These are phyloP conservation scores for Sphaerulina musiva DNA, from an alignment of 2,329 filamentous ascomycete species.

Conservation along the genomic window DNA sequence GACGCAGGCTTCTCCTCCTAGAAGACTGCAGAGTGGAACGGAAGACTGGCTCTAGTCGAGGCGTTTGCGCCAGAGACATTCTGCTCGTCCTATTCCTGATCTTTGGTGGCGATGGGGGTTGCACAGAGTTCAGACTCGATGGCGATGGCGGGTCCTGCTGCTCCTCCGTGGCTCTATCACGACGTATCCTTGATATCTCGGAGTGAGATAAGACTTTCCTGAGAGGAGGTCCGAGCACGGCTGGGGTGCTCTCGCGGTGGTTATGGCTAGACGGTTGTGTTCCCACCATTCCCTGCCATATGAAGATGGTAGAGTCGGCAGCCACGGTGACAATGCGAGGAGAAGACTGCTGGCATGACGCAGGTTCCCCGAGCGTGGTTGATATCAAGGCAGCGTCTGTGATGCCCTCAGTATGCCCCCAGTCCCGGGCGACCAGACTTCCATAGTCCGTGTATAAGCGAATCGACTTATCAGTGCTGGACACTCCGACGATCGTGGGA, in stretches of 20 bases:
- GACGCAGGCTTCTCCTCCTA: slow-evolving; percentile 24
- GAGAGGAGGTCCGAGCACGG: slow-evolving; percentile 63
- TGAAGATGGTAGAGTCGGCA: slow-evolving; percentile 47
- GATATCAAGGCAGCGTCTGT: slow-evolving; percentile 68
- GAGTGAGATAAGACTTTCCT: slow-evolving; percentile 80
- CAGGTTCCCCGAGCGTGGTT: slow-evolving; percentile 27
- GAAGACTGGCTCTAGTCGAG: slow-evolving; percentile 40
- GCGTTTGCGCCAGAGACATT: slow-evolving; percentile 42
- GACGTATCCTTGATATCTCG: slow-evolving; percentile 73
- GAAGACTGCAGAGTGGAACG: slow-evolving; percentile 21
- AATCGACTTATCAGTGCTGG: slow-evolving; percentile 92
- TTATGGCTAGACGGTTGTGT: slow-evolving; percentile 11
- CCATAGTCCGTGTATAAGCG: slow-evolving; percentile 81
- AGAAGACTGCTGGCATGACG: slow-evolving; percentile 31
- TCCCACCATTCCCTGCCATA: slow-evolving; percentile 37
- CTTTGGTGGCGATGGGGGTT: slow-evolving; percentile 45
- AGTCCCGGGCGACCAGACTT: slow-evolving; percentile 75
- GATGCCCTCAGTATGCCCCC: slow-evolving; percentile 91
- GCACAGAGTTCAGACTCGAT: slow-evolving; percentile 39
- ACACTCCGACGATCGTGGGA: slow-evolving; percentile 75
- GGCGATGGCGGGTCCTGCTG: slow-evolving; percentile 30
- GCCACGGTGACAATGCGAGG: slow-evolving; percentile 43
- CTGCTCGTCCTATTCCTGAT: slow-evolving; percentile 52
- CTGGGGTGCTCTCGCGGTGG: slow-evolving; percentile 11
- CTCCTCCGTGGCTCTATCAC: slow-evolving; percentile 41